Conservation (phyloP, 345 rosid genomes). For the Corymbia maculata region DNA sequence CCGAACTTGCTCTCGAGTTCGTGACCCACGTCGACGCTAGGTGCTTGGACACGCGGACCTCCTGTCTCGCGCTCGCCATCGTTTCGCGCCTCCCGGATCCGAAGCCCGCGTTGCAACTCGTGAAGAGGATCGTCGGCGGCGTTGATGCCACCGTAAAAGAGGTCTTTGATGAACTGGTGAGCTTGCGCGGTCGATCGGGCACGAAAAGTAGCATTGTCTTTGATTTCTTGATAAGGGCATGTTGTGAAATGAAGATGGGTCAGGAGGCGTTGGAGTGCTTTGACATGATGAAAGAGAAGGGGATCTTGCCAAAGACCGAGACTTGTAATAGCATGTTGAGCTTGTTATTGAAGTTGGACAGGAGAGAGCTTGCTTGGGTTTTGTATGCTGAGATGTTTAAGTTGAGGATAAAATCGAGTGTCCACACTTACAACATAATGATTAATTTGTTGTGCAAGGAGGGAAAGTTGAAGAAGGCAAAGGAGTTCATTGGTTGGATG, state of each 20-base stretch:
- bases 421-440: slow-evolving; percentile 81
- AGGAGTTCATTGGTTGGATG: slow-evolving; percentile 47
- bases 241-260: slow-evolving; percentile 51
- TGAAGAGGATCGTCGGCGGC: slow-evolving; percentile 23
- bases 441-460: slow-evolving; percentile 49
- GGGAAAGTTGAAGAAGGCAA: slow-evolving; percentile 66
- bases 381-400: slow-evolving; percentile 92
- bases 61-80: slow-evolving; percentile 53
- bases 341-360: slow-evolving; percentile 47
- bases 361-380: slow-evolving; percentile 59
- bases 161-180: slow-evolving; percentile 41
- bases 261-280: slow-evolving; percentile 62
- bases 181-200: slow-evolving; percentile 30
- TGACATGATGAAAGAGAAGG: slow-evolving; percentile 56
- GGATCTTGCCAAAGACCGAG: slow-evolving; percentile 52
- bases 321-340: slow-evolving; percentile 66
- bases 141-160: slow-evolving; percentile 10
- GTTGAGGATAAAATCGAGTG: slow-evolving; percentile 62
- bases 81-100: slow-evolving; percentile 48
- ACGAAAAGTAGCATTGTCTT: slow-evolving; percentile 36
- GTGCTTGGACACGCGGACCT: slow-evolving; percentile 36
- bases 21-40: slow-evolving; percentile 23
- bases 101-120: slow-evolving; percentile 41
- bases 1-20: slow-evolving; percentile 51
- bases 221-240: slow-evolving; percentile 52